Conservation (phyloP, 2,329 filamentous ascomycete species). For the Colletotrichum abscissum region DNA sequence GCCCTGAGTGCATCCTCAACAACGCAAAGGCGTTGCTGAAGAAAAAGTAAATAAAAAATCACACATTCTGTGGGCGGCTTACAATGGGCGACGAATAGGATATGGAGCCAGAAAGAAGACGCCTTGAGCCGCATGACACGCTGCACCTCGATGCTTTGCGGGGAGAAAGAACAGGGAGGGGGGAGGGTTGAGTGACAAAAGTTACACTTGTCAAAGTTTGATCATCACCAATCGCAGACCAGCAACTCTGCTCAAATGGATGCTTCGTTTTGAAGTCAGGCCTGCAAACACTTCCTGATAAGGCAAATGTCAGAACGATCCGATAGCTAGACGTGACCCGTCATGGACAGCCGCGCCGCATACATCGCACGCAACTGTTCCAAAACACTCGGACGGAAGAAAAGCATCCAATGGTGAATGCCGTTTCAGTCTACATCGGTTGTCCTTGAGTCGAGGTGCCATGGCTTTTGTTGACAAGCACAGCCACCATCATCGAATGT, state of each 20-base stretch:
- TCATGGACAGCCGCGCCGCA: conserved; percentile 16
- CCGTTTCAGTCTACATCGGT: conserved; percentile 34
- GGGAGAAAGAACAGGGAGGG: conserved; percentile 2
- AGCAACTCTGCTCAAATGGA: conserved; percentile 28
- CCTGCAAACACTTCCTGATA: conserved; percentile 35
- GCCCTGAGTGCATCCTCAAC: conserved; percentile 3
- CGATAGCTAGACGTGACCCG: conserved; percentile 23
- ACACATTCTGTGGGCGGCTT: conserved; percentile 3
- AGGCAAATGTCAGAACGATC: conserved; percentile 31
- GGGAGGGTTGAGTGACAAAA: conserved; percentile 11
- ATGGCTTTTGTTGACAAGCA: conserved; percentile 29
- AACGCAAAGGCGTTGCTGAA: not conserved
- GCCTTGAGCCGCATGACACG: conserved; percentile 21
- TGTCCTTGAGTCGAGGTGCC: conserved; percentile 22
- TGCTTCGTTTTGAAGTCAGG: conserved; percentile 31
- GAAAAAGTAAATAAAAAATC: conserved; percentile 6
- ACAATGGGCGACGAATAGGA: not conserved
- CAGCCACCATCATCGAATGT: conserved; percentile 22
- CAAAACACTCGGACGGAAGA: conserved; percentile 33
- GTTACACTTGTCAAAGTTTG: conserved; percentile 36
- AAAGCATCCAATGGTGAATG: conserved; percentile 29
- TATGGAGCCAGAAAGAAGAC: not conserved
- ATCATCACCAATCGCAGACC: conserved; percentile 36
- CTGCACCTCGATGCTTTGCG: conserved; percentile 26
- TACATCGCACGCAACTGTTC: conserved; percentile 23